phyloP scores from a whole-genome alignment of 75 land plant species.

The Picea glauca region DNA sequence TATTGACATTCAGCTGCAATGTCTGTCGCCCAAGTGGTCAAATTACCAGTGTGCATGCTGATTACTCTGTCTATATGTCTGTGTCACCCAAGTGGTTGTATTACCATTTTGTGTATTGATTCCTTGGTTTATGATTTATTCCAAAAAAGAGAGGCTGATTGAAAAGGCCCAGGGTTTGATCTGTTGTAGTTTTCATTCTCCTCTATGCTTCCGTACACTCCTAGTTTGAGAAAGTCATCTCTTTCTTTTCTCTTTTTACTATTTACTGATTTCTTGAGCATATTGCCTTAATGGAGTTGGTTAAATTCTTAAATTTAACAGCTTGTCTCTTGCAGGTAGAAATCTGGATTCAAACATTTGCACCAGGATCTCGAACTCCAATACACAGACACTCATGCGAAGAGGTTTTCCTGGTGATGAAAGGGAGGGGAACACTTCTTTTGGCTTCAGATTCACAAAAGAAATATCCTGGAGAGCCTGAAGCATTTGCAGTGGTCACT shows the following conservation, averaged over 20 bases:
- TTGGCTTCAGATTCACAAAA: conserved; percentile 48
- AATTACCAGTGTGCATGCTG: too few species aligned
- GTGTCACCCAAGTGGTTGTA: too few species aligned
- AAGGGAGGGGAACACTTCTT: conserved; percentile 74
- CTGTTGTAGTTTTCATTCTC: background rate
- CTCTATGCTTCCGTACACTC: background rate
- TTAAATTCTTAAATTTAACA: background rate
- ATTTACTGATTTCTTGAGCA: background rate
- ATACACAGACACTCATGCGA: conserved; percentile 91
- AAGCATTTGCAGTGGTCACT: conserved; percentile 21
- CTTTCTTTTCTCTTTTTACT: background rate
- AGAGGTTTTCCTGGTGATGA: conserved; percentile 74
- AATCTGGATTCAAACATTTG: conserved; percentile 83
- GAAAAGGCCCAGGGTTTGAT: background rate
- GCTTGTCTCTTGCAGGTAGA: conserved; percentile 53
- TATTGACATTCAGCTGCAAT: too few species aligned
- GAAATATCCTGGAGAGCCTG: conserved; percentile 60
- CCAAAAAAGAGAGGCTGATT: too few species aligned
- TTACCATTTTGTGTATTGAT: too few species aligned
- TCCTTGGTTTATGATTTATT: too few species aligned
- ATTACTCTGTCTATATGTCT: too few species aligned
- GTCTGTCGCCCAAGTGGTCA: too few species aligned
- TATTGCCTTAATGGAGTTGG: background rate
- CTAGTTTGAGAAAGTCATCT: background rate
- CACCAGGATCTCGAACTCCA: conserved; percentile 69